Conservation (phyloP, 306 rosid genomes). For the Castanospermum australe region DNA sequence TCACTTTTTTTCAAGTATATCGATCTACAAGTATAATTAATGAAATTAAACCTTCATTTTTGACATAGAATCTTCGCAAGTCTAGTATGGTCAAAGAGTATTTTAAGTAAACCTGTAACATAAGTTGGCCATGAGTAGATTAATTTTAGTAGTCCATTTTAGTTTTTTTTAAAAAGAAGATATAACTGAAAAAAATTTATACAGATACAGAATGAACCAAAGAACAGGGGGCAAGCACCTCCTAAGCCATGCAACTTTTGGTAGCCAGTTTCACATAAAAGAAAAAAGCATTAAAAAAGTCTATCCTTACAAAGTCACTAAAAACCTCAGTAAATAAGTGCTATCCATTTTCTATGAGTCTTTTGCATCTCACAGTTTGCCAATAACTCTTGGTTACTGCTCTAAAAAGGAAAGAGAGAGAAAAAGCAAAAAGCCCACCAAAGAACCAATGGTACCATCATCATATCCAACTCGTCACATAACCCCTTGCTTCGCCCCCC, state of each 20-base stretch:
- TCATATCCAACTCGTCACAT: neutral
- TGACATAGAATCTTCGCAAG: neutral
- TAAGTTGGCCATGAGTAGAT: neutral
- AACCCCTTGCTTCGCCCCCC: neutral
- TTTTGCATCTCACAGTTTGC: neutral
- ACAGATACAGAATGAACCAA: neutral
- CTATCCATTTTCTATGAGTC: neutral
- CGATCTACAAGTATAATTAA: neutral
- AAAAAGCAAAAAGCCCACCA: neutral
- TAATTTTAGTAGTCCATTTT: neutral
- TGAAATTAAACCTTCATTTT: constrained; percentile 17
- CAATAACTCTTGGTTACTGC: neutral
- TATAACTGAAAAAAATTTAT: neutral
- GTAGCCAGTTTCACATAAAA: neutral
- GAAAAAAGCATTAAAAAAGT: neutral
- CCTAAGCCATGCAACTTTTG: neutral
- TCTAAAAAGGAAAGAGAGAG: neutral
- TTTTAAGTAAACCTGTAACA: neutral
- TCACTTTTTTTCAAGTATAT: neutral
- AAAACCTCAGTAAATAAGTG: neutral
- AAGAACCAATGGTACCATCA: neutral
- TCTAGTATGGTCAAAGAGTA: constrained; percentile 5
- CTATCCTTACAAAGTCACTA: neutral
- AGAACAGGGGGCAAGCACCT: neutral
- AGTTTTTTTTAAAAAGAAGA: neutral